These are phyloP conservation scores for Schizothecium vesticola DNA, from an alignment of 495 filamentous ascomycete genomes.

Conservation along the genomic window DNA sequence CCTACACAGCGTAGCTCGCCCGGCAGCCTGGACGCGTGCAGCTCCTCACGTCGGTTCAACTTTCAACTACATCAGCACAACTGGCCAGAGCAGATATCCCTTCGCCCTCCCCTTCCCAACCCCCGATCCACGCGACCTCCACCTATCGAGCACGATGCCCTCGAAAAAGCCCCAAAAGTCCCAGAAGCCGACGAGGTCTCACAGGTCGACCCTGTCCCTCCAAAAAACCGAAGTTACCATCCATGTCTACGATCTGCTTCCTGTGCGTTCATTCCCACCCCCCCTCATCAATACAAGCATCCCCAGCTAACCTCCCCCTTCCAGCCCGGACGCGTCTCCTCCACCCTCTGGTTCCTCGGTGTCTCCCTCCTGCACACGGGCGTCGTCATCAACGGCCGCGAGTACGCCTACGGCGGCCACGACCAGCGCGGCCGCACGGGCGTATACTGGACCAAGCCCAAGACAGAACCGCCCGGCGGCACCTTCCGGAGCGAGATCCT, in stretches of 20 bases:
- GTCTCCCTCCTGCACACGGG: constrained; percentile 70
- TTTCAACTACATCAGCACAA: neutral
- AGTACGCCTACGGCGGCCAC: constrained; percentile 83
- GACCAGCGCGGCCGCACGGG: constrained; percentile 59
- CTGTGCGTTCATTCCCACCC: constrained; percentile 41
- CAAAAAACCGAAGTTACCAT: constrained; percentile 69
- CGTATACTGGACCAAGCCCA: constrained; percentile 71
- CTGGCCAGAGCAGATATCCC: neutral
- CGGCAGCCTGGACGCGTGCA: neutral
- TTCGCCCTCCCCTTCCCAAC: neutral
- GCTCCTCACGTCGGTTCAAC: neutral
- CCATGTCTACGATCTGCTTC: constrained; percentile 73
- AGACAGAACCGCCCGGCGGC: constrained; percentile 62
- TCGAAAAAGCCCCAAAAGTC: constrained; percentile 38
- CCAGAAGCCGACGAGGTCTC: constrained; percentile 41
- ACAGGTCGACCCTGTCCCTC: constrained; percentile 53
- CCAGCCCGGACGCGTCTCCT: constrained; percentile 62
- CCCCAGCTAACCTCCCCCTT: neutral
- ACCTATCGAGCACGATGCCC: constrained; percentile 26
- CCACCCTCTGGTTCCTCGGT: constrained; percentile 65
- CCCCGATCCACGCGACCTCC: neutral
- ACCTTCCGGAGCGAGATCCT: constrained; percentile 64
- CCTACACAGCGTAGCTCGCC: neutral
- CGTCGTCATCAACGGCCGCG: constrained; percentile 66
- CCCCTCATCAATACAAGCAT: neutral